Conservation (phyloP, 257 asterid genomes). For the Marsdenia floribunda region DNA sequence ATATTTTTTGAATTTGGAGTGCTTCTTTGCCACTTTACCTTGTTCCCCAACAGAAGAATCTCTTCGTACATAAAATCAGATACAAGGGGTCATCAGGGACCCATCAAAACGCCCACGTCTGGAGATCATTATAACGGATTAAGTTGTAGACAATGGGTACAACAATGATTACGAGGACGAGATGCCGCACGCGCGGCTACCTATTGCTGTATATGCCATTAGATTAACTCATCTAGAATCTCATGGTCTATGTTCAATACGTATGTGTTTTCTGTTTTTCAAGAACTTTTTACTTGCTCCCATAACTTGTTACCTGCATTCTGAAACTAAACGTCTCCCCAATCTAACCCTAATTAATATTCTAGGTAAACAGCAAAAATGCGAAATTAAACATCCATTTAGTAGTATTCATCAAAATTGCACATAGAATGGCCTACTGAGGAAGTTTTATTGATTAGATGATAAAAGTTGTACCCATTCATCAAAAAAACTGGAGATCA, state of each 20-base stretch:
- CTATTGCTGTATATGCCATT: background rate
- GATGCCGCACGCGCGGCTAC: background rate
- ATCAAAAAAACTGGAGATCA: background rate
- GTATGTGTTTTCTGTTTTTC: background rate
- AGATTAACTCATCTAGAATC: background rate
- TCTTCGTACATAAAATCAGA: background rate
- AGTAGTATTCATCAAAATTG: background rate
- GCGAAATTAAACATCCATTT: background rate
- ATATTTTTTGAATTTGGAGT: background rate
- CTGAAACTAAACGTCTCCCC: background rate
- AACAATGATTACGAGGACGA: background rate
- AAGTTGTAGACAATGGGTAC: background rate
- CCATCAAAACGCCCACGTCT: conserved; percentile 1
- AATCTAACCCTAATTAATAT: background rate
- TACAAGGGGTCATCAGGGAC: background rate
- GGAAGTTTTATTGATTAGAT: background rate
- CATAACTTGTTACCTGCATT: background rate
- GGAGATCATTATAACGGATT: background rate
- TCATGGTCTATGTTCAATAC: background rate
- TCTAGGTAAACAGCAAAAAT: background rate
- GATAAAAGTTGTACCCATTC: background rate
- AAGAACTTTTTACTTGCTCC: background rate
- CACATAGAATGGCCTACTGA: background rate
- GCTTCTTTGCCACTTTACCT: background rate
- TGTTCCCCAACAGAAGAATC: background rate